A percentile compares a stretch with the other conserved stretches of the same genome.
These are phyloP conservation scores for Mucor saturninus DNA, from an alignment of 371 early-diverging fungal species.

Conservation along the genomic window DNA sequence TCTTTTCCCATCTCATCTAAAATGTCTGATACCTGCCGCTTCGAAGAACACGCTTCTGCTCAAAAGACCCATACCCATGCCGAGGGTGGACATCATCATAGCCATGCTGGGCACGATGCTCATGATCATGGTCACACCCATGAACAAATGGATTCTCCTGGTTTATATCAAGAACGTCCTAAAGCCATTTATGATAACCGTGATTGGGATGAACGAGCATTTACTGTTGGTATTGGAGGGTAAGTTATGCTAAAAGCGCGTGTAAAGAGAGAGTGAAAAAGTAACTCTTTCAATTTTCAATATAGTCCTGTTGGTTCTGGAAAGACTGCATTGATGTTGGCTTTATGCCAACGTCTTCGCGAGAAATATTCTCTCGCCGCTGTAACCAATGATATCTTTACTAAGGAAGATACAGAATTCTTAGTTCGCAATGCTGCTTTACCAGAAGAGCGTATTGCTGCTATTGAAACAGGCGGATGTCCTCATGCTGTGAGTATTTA, in stretches of 20 bases:
- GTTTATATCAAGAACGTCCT: conserved; percentile 80
- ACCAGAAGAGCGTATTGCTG: conserved; percentile 83
- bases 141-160: conserved; percentile 88
- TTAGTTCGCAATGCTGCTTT: conserved; percentile 86
- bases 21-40: conserved; percentile 30
- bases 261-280: neutral
- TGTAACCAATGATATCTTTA: conserved; percentile 89
- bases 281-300: neutral
- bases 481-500: conserved; percentile 84
- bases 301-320: conserved; percentile 91
- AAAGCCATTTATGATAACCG: conserved; percentile 72
- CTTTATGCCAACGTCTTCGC: conserved; percentile 83
- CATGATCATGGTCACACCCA: conserved; percentile 89
- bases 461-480: conserved; percentile 95
- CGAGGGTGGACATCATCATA: conserved; percentile 53
- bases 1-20: neutral
- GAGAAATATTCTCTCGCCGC: conserved; percentile 82
- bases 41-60: conserved; percentile 21
- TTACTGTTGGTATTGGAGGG: conserved; percentile 96
- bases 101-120: conserved; percentile 26
- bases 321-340: conserved; percentile 93
- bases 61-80: conserved; percentile 36
- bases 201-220: conserved; percentile 90
- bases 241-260: conserved; percentile 36
- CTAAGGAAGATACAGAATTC: conserved; percentile 93